Conservation (phyloP, 148 eudicot genomes). For the Fallopia convolvulus region DNA sequence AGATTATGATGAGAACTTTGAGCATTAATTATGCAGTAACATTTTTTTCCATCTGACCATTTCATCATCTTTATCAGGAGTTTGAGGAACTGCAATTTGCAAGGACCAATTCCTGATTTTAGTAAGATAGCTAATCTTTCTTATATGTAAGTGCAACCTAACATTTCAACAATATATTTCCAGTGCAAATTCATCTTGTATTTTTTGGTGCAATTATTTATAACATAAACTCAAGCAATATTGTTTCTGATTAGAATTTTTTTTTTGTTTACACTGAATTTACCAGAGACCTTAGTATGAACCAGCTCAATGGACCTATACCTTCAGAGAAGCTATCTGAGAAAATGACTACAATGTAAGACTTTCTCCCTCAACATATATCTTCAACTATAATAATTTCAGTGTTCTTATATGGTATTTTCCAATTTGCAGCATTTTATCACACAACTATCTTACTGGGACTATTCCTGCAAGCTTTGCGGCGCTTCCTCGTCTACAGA, state of each 20-base stretch:
- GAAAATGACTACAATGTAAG: constrained; percentile 73
- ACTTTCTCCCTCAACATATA: neutral
- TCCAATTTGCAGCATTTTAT: constrained; percentile 45
- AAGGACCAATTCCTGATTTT: constrained; percentile 62
- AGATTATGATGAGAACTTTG: neutral
- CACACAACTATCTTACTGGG: constrained; percentile 64
- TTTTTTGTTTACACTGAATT: neutral
- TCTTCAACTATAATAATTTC: neutral
- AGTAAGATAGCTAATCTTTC: constrained; percentile 46
- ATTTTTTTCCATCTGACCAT: neutral
- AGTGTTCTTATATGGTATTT: neutral
- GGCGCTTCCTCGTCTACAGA: constrained; percentile 59
- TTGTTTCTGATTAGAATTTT: neutral
- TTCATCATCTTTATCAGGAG: constrained; percentile 42
- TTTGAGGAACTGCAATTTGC: constrained; percentile 72
- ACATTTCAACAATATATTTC: neutral
- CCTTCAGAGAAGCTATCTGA: constrained; percentile 50
- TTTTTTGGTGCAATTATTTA: neutral
- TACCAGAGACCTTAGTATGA: constrained; percentile 71
- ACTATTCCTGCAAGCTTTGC: constrained; percentile 60
- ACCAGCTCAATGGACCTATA: constrained; percentile 59
- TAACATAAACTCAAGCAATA: no score
- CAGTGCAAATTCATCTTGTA: neutral
- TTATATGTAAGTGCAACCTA: constrained; percentile 47
- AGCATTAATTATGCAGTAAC: neutral